phyloP scores from a whole-genome alignment of 352 stramenopile genomes.

The Phytophthora fragariae region DNA sequence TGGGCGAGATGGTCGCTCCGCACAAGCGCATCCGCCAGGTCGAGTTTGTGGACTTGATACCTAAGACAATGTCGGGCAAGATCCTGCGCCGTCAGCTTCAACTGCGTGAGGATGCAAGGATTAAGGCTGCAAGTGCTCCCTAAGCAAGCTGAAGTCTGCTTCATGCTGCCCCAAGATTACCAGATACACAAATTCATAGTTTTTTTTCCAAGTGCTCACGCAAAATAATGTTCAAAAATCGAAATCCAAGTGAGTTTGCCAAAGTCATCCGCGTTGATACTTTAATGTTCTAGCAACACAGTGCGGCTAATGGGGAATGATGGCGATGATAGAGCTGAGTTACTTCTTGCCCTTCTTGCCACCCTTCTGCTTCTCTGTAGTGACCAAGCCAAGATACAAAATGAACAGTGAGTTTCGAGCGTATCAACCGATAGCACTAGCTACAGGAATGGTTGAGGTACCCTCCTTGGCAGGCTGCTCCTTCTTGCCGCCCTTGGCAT shows the following conservation, averaged over 20 bases:
- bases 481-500: slow-evolving; percentile 28
- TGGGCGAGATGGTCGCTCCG: slow-evolving; percentile 75
- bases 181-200: too few species aligned
- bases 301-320: background rate
- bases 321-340: background rate
- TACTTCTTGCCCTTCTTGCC: slow-evolving; percentile 5
- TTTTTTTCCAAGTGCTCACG: too few species aligned
- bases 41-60: slow-evolving; percentile 88
- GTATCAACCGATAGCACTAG: background rate
- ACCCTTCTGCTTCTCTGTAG: background rate
- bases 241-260: background rate
- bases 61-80: slow-evolving; percentile 91
- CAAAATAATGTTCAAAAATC: background rate
- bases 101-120: slow-evolving; percentile 37
- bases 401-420: background rate
- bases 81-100: slow-evolving; percentile 89
- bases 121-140: slow-evolving; percentile 20
- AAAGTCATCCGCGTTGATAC: slow-evolving; percentile 13
- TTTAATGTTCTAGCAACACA: slow-evolving; percentile 11
- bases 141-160: slow-evolving; percentile 4
- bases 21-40: slow-evolving; percentile 91
- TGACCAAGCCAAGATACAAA: background rate
- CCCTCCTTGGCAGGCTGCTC: slow-evolving; percentile 28
- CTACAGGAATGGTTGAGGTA: background rate
- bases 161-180: background rate